Conservation (phyloP, 495 filamentous ascomycete genomes). For the Daldinia grandis region DNA sequence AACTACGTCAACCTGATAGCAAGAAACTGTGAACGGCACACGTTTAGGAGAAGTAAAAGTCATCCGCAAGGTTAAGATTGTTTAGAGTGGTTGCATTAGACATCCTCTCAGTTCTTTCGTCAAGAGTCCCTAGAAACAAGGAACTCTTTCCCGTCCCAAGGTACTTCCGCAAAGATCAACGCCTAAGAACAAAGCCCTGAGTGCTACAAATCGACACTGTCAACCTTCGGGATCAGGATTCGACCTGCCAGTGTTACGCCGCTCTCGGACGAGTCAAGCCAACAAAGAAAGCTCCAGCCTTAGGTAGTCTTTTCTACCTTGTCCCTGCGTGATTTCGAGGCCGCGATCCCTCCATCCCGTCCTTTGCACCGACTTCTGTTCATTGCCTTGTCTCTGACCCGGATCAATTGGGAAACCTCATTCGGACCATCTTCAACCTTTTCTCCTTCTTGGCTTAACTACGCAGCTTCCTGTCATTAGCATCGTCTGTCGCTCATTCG, state of each 20-base stretch:
- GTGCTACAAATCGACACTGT: constrained; percentile 24
- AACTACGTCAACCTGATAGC: constrained; percentile 29
- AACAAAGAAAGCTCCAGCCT: constrained; percentile 38
- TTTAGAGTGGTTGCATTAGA: constrained; percentile 26
- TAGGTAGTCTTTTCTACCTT: constrained; percentile 10
- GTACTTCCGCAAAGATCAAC: constrained; percentile 12
- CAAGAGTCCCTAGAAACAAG: constrained; percentile 26
- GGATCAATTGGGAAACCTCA: constrained; percentile 30
- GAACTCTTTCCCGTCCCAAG: constrained; percentile 18
- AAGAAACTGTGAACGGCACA: constrained; percentile 22
- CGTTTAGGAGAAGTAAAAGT: constrained; percentile 19
- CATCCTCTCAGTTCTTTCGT: constrained; percentile 24
- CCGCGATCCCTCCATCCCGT: constrained; percentile 18
- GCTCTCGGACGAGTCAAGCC: constrained; percentile 39
- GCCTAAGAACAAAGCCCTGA: constrained; percentile 30
- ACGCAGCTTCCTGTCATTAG: constrained; percentile 36
- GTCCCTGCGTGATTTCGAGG: constrained; percentile 30
- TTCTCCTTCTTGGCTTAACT: constrained; percentile 49
- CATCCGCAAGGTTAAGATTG: constrained; percentile 6
- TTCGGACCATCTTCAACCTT: constrained; percentile 28
- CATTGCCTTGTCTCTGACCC: constrained; percentile 19
- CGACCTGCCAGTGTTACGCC: constrained; percentile 13
- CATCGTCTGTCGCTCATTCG: constrained; percentile 41
- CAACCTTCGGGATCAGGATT: constrained; percentile 22
- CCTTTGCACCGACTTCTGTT: constrained; percentile 28